phyloP scores from a whole-genome alignment of 2,329 filamentous ascomycete species.

The Fusarium chlamydosporum region DNA sequence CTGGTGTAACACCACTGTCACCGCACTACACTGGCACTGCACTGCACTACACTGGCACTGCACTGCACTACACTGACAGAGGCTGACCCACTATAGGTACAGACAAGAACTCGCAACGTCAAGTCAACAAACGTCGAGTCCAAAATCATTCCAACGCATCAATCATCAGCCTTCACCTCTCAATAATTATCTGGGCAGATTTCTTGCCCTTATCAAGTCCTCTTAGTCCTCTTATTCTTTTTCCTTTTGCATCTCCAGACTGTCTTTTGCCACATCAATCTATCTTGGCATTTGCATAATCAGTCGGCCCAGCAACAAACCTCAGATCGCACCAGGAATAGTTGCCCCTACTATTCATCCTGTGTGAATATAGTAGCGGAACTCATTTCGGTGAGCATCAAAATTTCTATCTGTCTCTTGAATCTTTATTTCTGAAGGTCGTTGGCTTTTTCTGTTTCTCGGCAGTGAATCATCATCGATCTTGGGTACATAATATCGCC shows the following conservation, averaged over 20 bases:
- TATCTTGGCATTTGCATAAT: slow-evolving; percentile 9
- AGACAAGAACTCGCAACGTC: slow-evolving; percentile 10
- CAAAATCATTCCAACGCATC: neutral
- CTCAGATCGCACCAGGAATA: slow-evolving; percentile 12
- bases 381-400: slow-evolving; percentile 8
- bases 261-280: neutral
- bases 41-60: neutral
- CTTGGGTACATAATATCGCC: neutral
- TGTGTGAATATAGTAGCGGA: slow-evolving; percentile 10
- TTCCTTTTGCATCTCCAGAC: neutral
- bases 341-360: slow-evolving; percentile 5
- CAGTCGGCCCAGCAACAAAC: slow-evolving; percentile 42
- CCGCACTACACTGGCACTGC: neutral
- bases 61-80: neutral
- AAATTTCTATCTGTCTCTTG: neutral
- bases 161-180: neutral
- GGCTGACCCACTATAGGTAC: slow-evolving; percentile 1
- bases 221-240: no score
- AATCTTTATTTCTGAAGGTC: neutral
- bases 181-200: neutral
- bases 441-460: neutral
- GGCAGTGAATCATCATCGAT: slow-evolving; percentile 32
- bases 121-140: slow-evolving; percentile 31
- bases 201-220: neutral
- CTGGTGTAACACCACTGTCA: slow-evolving; percentile 14